Base-by-base conservation (phyloP, 1,139 yeast species). In the Candida anutae region DNA sequence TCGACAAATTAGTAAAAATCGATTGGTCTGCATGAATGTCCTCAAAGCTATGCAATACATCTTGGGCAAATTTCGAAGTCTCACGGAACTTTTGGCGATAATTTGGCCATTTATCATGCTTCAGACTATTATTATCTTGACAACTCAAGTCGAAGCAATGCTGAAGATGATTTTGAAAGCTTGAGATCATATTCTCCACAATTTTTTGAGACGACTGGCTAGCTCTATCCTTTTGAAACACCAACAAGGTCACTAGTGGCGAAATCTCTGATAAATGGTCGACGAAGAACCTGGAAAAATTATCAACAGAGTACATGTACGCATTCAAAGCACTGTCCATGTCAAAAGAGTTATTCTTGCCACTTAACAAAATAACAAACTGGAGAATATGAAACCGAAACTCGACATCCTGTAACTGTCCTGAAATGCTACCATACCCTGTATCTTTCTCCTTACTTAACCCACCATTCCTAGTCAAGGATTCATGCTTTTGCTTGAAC, bases 361-460 rank as follows among this genome's bases (percentile, higher is more conserved):
- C 58, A 28, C 56, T 56, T 28, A 72, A 58, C 4, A 69, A 45
- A 23, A 69, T 48, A 3, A 57, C 50, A 40, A 69, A 80, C 42
- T 78, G 77, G 15, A 77, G 57, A 45, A 72, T 65, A 50, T 79
- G 87, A 34, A 81, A 59, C 39, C 69, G 67, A 55, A 79, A 78
- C 48, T 77, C 84, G 22, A 79, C 37, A n/a, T 32, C 38, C 13
- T 33, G 26, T 23, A 35, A 35, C 24, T 22, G 29, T 18, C 21
- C 16, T 12, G 10, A 23, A 5, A n/a, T 12, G 15, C 13, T 16
- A 5, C 23, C 18, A 11, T 8, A 8, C 11, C 25, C 21, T 5
- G 16, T 17, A 8, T 25, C 26, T 6, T 26, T 32, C 17, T 41
- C 39, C 9, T 17, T 10, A 10, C 9, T 6, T 8, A 17, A 10